Conservation (phyloP, 169 alveolate species). For the Babesia ovata region DNA sequence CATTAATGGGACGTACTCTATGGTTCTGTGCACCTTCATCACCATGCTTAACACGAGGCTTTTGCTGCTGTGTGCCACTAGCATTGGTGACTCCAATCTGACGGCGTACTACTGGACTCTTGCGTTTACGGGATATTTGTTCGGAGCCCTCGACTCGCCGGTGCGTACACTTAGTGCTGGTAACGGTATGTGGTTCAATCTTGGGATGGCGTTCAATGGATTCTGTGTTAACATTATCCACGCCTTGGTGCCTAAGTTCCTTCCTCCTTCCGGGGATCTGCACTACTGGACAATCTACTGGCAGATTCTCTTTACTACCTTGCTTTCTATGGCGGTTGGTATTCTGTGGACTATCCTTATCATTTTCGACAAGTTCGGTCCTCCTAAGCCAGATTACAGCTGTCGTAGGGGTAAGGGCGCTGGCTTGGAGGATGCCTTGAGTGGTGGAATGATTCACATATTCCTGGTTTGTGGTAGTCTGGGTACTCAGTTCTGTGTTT, state of each 20-base stretch:
- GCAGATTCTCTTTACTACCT: not conserved
- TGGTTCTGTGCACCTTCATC: not conserved
- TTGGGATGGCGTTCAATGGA: slow-evolving; percentile 9
- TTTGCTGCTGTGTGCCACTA: slow-evolving; percentile 5
- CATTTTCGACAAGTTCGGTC: slow-evolving; percentile 38
- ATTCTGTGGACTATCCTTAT: slow-evolving; percentile 21
- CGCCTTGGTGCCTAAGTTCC: not conserved
- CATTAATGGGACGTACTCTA: slow-evolving; percentile 26
- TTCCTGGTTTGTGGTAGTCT: slow-evolving; percentile 14
- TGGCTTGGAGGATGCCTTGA: not conserved
- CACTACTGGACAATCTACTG: slow-evolving; percentile 28
- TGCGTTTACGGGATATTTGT: slow-evolving; percentile 7
- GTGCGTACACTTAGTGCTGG: not conserved
- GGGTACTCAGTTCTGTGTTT: slow-evolving; percentile 11
- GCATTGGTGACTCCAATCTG: slow-evolving; percentile 32
- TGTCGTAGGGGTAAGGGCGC: not conserved
- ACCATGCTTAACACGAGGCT: slow-evolving; percentile 4
- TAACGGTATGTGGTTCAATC: not conserved
- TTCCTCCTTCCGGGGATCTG: not conserved
- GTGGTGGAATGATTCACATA: not conserved
- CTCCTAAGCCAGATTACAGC: slow-evolving; percentile 6
- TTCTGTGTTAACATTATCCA: not conserved
- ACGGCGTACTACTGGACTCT: slow-evolving; percentile 43
- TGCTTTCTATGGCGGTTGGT: slow-evolving; percentile 11
- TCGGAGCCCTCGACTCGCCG: slow-evolving; percentile 17